Base-by-base conservation (phyloP, 371 early-diverging fungal genomes). In the Parasitella parasitica region DNA sequence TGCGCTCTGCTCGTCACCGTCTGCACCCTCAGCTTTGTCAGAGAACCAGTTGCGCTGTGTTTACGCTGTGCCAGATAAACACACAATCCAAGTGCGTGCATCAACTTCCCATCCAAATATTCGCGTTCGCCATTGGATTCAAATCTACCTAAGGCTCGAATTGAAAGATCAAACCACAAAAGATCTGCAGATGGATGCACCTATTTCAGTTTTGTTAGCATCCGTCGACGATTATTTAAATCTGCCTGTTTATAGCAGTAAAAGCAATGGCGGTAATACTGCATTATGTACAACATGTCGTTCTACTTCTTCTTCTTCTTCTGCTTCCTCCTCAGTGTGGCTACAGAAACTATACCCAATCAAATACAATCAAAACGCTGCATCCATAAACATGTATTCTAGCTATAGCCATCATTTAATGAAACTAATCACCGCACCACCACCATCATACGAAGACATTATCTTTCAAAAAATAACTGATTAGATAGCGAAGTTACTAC, bases 111-210 rank as follows among this genome's bases (percentile, higher is more conserved):
- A 78, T 52, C 64, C 69, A 9, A 70, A 72, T 26, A 78, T 78
- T 22, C 68, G 73, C 13, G 71, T 78, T 8, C 69, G 73, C 13
- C 78, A 78, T 50, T 78, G 78, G 78, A 61, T 78, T 27, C 75
- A 78, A 37, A 63, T 78, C 7, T 52, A 63, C 3, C 30, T 72
- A 20, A 59, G 41, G 13, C 59, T 77, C 18, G 35, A 56, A 1
- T 38, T 73, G 41, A 57, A 51, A 6, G 68, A 71, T 43, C 64
- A 67, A 11, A 50, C 73, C 20, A 63, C 61, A 9, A 64, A 68
- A 35, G 70, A 73, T 28, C 36, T 75, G 12, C 60, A 66, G 16
- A 72, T 75, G 63, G 72, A 75, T 65, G 65, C 67, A 3, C 70
- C 75, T 18, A 57, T 75, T 8, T 62, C 60, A 12, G 71, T 74